These are phyloP conservation scores for Geosmithia flava DNA, from an alignment of 2,329 filamentous ascomycete species.

Conservation along the genomic window DNA sequence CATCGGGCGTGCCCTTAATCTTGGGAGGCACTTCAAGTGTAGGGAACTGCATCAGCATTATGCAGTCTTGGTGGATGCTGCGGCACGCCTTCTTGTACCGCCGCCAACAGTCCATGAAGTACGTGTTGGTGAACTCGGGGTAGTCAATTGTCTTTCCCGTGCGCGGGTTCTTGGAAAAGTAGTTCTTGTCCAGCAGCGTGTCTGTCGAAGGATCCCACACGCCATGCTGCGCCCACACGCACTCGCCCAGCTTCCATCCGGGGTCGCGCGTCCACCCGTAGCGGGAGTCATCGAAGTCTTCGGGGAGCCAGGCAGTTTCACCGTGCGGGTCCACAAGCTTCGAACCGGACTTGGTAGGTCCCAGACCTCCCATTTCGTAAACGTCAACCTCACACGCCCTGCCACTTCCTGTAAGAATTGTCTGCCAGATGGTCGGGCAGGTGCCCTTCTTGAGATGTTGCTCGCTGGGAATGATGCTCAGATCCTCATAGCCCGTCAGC, in stretches of 20 bases:
- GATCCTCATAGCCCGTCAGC: slow-evolving; percentile 69
- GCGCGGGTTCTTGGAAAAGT: slow-evolving; percentile 69
- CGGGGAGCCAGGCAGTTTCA: slow-evolving; percentile 69
- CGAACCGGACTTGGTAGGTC: slow-evolving; percentile 79
- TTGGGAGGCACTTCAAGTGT: slow-evolving; percentile 82
- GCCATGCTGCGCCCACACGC: slow-evolving; percentile 92
- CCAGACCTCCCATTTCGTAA: slow-evolving; percentile 89
- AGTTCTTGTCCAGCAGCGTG: slow-evolving; percentile 68
- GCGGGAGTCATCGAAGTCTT: slow-evolving; percentile 70
- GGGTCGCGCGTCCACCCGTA: slow-evolving; percentile 87
- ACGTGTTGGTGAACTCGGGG: slow-evolving; percentile 77
- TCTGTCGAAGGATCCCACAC: slow-evolving; percentile 82
- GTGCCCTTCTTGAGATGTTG: slow-evolving; percentile 90
- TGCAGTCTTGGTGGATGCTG: slow-evolving; percentile 61
- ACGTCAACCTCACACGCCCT: slow-evolving; percentile 79
- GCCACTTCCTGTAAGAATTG: slow-evolving; percentile 82
- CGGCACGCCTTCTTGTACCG: slow-evolving; percentile 65
- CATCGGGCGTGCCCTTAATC: slow-evolving; percentile 78
- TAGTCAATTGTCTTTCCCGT: slow-evolving; percentile 68
- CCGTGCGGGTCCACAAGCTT: slow-evolving; percentile 80
- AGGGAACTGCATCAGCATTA: slow-evolving; percentile 84
- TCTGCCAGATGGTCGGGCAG: slow-evolving; percentile 87
- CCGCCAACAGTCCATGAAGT: slow-evolving; percentile 80
- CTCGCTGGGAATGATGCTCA: slow-evolving; percentile 70
- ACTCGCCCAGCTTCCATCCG: slow-evolving; percentile 86